Evolutionary conservation across 306 rosid species (phyloP).

Genomic region (Cicer cuneatum): DNA sequence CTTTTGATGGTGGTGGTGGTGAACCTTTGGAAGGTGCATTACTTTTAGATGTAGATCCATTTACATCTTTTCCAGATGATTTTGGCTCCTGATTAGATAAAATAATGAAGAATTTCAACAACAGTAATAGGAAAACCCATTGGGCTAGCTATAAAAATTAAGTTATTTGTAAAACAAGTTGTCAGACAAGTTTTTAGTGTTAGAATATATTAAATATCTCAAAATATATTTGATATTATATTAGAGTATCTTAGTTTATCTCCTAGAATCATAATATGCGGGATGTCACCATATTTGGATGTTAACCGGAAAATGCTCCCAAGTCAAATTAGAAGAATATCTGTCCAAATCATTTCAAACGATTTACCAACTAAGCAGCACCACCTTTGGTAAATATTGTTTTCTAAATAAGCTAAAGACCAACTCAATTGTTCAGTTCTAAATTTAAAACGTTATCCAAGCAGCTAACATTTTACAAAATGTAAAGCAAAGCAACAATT

Average conservation of each 20-base stretch:
- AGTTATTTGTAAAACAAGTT: neutral
- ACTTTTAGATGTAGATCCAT: conserved; percentile 58
- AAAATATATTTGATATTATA: neutral
- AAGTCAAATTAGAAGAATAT: conserved; percentile 13
- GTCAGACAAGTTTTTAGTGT: neutral
- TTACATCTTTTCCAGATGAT: conserved; percentile 62
- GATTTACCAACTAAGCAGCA: conserved; percentile 5
- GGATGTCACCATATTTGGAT: conserved; percentile 30
- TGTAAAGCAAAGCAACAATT: conserved; percentile 25
- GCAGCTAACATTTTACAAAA: conserved; percentile 20
- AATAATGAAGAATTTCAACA: conserved; percentile 37
- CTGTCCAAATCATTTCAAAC: neutral
- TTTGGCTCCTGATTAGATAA: conserved; percentile 66
- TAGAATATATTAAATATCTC: too few relatives aligned
- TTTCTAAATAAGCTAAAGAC: conserved; percentile 19
- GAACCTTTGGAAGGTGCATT: conserved; percentile 62
- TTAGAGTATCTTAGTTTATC: neutral
- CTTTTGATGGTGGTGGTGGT: conserved; percentile 53
- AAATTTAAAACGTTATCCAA: neutral
- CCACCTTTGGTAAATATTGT: neutral
- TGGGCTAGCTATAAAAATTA: conserved; percentile 23
- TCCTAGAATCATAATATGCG: neutral
- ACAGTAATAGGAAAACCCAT: conserved; percentile 20
- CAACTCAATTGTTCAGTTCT: conserved; percentile 8
- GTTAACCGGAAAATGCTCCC: conserved; percentile 23